These are phyloP conservation scores for Metschnikowia shivogae DNA, from an alignment of 805 yeast species.

Conservation along the genomic window DNA sequence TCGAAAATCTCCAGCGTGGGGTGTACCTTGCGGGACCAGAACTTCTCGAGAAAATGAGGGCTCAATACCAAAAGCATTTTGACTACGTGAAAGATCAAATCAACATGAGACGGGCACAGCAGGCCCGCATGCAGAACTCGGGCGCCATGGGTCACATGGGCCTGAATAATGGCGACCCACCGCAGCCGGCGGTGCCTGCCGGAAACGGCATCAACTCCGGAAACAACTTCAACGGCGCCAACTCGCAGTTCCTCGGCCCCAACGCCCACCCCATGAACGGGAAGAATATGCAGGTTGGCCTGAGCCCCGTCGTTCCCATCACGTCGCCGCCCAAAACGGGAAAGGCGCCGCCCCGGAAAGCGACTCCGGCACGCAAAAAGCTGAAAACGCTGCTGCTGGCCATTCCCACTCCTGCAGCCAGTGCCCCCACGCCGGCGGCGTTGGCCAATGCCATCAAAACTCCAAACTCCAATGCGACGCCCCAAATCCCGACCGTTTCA, in stretches of 20 bases:
- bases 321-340: background rate
- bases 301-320: conserved; percentile 2
- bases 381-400: conserved; percentile 22
- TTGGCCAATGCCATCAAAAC: conserved; percentile 39
- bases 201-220: background rate
- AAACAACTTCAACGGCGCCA: background rate
- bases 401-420: conserved; percentile 34
- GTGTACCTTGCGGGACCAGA: conserved; percentile 70
- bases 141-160: conserved; percentile 2
- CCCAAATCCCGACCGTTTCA: conserved; percentile 33
- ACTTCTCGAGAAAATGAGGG: conserved; percentile 62
- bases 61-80: conserved; percentile 71
- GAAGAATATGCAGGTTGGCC: conserved; percentile 1
- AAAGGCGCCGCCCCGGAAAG: conserved; percentile 2
- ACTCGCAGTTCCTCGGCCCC: background rate
- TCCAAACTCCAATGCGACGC: conserved; percentile 42
- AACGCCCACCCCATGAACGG: background rate
- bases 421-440: conserved; percentile 36
- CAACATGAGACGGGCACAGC: conserved; percentile 34
- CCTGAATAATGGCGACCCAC: background rate
- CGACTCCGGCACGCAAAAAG: conserved; percentile 8
- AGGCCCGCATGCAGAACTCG: conserved; percentile 17
- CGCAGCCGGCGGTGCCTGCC: too few species aligned
- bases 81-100: conserved; percentile 68
- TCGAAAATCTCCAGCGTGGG: conserved; percentile 63